phyloP scores from a whole-genome alignment of 768 basidiomycete species.

The Hygrophorus russula region DNA sequence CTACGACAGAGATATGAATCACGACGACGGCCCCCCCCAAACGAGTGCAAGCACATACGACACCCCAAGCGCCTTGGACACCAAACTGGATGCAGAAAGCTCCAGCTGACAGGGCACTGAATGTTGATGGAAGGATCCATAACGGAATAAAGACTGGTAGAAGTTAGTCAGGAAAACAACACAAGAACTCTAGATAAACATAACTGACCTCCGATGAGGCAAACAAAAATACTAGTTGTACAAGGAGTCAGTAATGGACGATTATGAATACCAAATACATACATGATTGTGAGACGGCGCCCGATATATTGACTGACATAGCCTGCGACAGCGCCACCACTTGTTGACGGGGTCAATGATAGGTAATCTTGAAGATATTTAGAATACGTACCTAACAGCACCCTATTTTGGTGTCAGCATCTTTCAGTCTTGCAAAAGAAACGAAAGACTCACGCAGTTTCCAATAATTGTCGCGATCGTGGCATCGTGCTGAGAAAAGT shows the following conservation, averaged over 20 bases:
- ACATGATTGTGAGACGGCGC: conserved; percentile 74
- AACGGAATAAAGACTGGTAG: conserved; percentile 48
- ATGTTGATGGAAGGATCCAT: conserved; percentile 72
- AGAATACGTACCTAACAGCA: conserved; percentile 21
- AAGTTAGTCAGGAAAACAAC: background rate
- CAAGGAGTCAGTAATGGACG: conserved; percentile 3
- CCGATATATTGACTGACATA: conserved; percentile 67
- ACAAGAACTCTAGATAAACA: too few species aligned
- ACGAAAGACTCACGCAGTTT: conserved; percentile 35
- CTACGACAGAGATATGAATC: conserved; percentile 11
- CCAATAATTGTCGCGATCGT: conserved; percentile 77
- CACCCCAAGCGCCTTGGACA: conserved; percentile 87
- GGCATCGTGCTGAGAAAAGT: conserved; percentile 42
- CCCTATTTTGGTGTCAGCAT: conserved; percentile 16
- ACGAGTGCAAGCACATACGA: conserved; percentile 37
- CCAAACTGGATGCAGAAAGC: conserved; percentile 84
- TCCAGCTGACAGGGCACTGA: conserved; percentile 63
- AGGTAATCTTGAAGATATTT: background rate
- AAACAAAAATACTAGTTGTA: conserved; percentile 34
- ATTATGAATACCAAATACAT: conserved; percentile 10
- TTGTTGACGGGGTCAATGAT: conserved; percentile 13
- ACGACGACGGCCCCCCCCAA: conserved; percentile 13
- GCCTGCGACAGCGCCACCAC: conserved; percentile 65
- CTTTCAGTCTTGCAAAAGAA: background rate
- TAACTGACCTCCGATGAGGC: conserved; percentile 35